Percentiles rank a stretch among this genome's conserved stretches.
These are phyloP conservation scores for Umbelopsis sp. DNA, from an alignment of 192 early-diverging fungal genomes.

Conservation along the genomic window DNA sequence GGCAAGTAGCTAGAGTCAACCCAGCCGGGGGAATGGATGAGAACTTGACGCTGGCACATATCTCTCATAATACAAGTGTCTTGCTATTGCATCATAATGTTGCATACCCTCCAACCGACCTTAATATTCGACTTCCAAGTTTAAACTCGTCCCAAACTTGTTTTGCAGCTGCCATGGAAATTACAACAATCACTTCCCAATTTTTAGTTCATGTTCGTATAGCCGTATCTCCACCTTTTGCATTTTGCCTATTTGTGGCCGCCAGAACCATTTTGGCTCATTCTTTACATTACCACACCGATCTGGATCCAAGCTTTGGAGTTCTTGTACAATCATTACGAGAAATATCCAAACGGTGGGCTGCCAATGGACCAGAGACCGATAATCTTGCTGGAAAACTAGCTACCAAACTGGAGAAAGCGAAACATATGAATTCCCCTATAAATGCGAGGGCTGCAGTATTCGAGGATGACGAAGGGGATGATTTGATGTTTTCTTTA, in stretches of 20 bases:
- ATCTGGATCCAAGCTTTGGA: slow-evolving; percentile 6
- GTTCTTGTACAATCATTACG: slow-evolving; percentile 4
- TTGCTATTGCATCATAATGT: slow-evolving; percentile 15
- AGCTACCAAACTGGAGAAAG: slow-evolving; percentile 1
- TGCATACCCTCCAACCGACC: slow-evolving; percentile 9
- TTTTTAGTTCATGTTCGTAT: slow-evolving; percentile 6
- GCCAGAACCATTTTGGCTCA: slow-evolving; percentile 16
- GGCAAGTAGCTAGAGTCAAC: slow-evolving; percentile 18
- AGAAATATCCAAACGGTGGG: slow-evolving; percentile 13
- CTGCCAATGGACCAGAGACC: background rate
- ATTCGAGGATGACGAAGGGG: slow-evolving; percentile 1
- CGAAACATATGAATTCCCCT: background rate
- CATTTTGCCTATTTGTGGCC: slow-evolving; percentile 21
- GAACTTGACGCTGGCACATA: slow-evolving; percentile 19
- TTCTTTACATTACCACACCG: background rate
- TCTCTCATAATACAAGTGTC: slow-evolving; percentile 20
- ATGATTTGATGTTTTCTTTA: background rate
- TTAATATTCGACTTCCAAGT: slow-evolving; percentile 17
- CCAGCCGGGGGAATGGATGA: slow-evolving; percentile 12
- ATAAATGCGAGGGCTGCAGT: background rate
- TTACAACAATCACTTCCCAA: slow-evolving; percentile 1
- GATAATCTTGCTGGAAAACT: slow-evolving; percentile 18
- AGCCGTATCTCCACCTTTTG: slow-evolving; percentile 15
- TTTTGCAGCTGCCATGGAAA: slow-evolving; percentile 20
- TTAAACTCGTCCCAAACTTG: slow-evolving; percentile 15